phyloP scores from a whole-genome alignment of 2,329 filamentous ascomycete genomes.

The Colletotrichum tropicale region DNA sequence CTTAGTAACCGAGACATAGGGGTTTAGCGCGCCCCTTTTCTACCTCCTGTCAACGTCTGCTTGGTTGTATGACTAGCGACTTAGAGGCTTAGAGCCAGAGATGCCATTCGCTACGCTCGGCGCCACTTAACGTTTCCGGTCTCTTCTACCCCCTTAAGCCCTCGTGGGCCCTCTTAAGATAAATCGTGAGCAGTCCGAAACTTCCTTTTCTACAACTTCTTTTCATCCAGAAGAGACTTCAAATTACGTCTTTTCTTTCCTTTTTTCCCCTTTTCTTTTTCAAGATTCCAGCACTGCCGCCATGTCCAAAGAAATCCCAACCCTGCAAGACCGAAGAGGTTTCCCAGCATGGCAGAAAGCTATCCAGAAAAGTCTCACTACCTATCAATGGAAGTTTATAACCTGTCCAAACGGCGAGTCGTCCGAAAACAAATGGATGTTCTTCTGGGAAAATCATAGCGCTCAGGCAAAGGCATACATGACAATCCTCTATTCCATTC shows the following conservation, averaged over 20 bases:
- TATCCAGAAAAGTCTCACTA: accelerated
- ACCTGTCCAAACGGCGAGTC: background rate
- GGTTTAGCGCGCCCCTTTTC: background rate
- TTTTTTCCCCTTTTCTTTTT: too few species aligned
- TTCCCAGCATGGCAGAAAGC: background rate
- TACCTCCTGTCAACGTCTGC: background rate
- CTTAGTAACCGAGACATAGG: background rate
- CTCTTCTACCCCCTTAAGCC: background rate
- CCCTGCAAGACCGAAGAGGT: accelerated
- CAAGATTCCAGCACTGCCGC: background rate
- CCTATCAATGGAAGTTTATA: accelerated
- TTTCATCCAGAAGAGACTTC: background rate
- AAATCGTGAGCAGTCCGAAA: background rate
- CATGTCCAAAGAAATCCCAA: background rate
- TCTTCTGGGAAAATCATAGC: too few species aligned
- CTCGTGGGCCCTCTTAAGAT: background rate
- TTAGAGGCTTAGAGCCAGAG: background rate
- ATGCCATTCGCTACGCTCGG: background rate
- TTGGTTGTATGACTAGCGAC: background rate
- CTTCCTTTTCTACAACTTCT: background rate
- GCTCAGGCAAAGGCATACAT: too few species aligned
- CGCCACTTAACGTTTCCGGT: background rate
- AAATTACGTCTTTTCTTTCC: background rate
- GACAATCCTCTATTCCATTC: background rate
- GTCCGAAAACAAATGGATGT: too few species aligned